Evolutionary conservation across 257 asterid species (phyloP).

Genomic region (Mitragyna speciosa): DNA sequence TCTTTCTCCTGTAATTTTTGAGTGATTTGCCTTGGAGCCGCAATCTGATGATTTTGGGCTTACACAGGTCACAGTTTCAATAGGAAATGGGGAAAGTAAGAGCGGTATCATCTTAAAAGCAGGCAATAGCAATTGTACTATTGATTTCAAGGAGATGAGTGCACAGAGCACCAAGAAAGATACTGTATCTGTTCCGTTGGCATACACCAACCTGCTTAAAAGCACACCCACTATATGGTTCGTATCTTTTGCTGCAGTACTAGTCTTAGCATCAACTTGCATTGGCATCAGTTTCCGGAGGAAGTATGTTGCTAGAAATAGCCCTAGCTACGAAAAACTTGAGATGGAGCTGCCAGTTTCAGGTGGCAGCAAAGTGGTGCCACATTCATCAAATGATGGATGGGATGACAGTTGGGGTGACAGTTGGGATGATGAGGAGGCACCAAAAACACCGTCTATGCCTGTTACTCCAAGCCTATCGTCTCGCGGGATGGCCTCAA

Average conservation of each 20-base stretch:
- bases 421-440: constrained; percentile 85
- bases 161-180: constrained; percentile 28
- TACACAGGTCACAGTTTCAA: constrained; percentile 64
- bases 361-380: constrained; percentile 32
- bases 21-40: background rate
- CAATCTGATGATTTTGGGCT: constrained; percentile 1
- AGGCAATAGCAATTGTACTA: constrained; percentile 59
- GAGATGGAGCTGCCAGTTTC: constrained; percentile 79
- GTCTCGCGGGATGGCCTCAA: constrained; percentile 49
- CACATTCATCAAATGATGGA: constrained; percentile 49
- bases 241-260: constrained; percentile 40
- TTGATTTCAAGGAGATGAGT: constrained; percentile 53
- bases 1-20: background rate
- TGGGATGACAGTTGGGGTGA: constrained; percentile 90
- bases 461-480: constrained; percentile 68
- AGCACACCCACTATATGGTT: constrained; percentile 31
- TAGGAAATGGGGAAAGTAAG: constrained; percentile 39
- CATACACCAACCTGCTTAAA: constrained; percentile 24
- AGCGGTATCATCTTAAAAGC: constrained; percentile 48
- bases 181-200: constrained; percentile 28
- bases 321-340: constrained; percentile 52
- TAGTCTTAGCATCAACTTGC: constrained; percentile 39
- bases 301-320: constrained; percentile 36
- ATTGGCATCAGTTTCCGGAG: constrained; percentile 34
- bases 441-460: constrained; percentile 50